Evolutionary conservation across 257 asterid genomes (phyloP), one percentile per base, ranked within the genome.

Genomic region (Nicotiana paniculata): DNA sequence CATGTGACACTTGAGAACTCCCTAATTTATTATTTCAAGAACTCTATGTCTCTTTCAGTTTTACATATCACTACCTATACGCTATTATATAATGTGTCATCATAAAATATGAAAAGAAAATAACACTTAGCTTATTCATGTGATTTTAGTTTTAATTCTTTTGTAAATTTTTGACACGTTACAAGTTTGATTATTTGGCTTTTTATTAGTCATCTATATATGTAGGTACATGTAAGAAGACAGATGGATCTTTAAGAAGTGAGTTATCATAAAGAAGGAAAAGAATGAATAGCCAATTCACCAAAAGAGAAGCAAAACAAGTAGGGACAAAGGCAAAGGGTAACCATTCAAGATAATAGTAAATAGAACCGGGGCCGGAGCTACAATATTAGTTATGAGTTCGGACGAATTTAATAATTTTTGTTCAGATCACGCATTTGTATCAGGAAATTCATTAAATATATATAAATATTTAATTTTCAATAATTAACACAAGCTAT

Each of bases 261-360:
- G 72, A 75, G 78, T 17, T 75, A 69, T 53, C 72, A n/a, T 16
- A 58, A 35, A 63, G 57, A 58, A 48, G 72, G 48, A 69, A 79
- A 80, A 61, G 76, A 26, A 62, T 35, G 83, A 82, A 82, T 57
- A 48, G 87, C 79, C 85, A 65, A 72, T 79, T 68, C 86, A 81
- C 53, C 35, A 68, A 43, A 85, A 67, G 75, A 48, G 79, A 33
- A 26, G 33, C 21, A 74, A 82, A 74, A 32, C 16, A 79, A 7
- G 87, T 79, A 75, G 89, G 89, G 86, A 58, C 89, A 84, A 17
- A 35, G 81, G 74, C 39, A 66, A 72, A 57, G 81, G 46, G 26
- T 74, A 37, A 46, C 15, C 82, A 65, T 80, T 33, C 39, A 65
- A 51, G 79, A 75, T 64, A 80, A 82, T 75, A 67, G 86, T 68